phyloP scores from a whole-genome alignment of 805 yeast species.

The Candida ficus region DNA sequence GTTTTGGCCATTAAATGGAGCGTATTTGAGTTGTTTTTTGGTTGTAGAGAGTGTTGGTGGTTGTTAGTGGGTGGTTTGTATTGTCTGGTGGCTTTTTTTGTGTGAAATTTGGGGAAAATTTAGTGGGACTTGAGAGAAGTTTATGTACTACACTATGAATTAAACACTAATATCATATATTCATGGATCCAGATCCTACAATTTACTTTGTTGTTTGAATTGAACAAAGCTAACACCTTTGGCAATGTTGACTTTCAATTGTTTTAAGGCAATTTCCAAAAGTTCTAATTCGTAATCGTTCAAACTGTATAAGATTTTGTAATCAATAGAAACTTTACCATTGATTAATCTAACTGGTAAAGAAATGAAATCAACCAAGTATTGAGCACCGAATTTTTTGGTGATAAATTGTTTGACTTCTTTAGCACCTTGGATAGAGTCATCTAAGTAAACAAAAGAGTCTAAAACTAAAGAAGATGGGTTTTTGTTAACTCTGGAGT shows the following conservation, averaged over 20 bases:
- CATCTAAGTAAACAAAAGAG: conserved; percentile 47
- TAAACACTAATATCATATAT: too few species aligned
- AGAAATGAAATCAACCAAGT: conserved; percentile 44
- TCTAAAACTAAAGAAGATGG: conserved; percentile 35
- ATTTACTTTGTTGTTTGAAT: conserved; percentile 20
- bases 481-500: conserved; percentile 5
- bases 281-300: conserved; percentile 50
- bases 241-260: conserved; percentile 48
- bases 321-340: conserved; percentile 55
- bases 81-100: too few species aligned
- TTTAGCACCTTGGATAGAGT: conserved; percentile 19
- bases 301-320: conserved; percentile 43
- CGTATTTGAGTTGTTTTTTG: too few species aligned
- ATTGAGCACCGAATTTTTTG: conserved; percentile 13
- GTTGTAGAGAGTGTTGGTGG: too few species aligned
- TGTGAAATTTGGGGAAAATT: too few species aligned
- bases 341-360: conserved; percentile 54
- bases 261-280: conserved; percentile 49
- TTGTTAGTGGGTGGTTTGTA: too few species aligned
- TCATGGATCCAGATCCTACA: too few species aligned
- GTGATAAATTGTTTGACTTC: conserved; percentile 20
- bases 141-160: too few species aligned
- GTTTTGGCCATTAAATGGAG: too few species aligned
- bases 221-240: conserved; percentile 51
- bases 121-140: too few species aligned